Percentiles rank a stretch among this genome's conserved stretches.
Evolutionary conservation across 2,329 filamentous ascomycete species (phyloP).

Genomic region (Sarocladium strictum): DNA sequence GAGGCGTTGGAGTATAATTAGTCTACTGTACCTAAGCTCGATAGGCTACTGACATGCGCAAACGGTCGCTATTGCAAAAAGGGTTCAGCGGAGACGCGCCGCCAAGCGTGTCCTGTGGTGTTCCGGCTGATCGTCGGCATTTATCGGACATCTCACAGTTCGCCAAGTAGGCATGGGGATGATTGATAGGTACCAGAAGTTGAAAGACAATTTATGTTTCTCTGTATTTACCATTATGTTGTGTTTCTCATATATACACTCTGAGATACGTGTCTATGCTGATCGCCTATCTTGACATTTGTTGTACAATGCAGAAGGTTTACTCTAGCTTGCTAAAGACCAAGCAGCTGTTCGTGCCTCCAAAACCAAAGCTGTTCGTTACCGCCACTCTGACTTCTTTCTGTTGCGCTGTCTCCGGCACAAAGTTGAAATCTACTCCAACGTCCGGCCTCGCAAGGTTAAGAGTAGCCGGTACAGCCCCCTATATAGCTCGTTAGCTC

Average conservation of each 20-base stretch:
- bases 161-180: too few relatives aligned
- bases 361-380: slow-evolving; percentile 97
- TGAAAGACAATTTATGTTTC: too few relatives aligned
- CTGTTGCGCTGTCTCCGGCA: slow-evolving; percentile 65
- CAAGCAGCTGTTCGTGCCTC: slow-evolving; percentile 88
- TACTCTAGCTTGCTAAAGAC: slow-evolving; percentile 53
- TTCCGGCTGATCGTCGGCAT: slow-evolving; percentile 18
- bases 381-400: slow-evolving; percentile 67
- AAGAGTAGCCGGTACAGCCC: slow-evolving; percentile 75
- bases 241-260: too few relatives aligned
- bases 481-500: slow-evolving; percentile 41
- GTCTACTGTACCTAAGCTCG: not conserved
- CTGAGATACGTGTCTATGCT: not conserved
- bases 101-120: slow-evolving; percentile 1
- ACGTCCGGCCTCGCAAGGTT: slow-evolving; percentile 67
- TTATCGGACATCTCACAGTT: slow-evolving; percentile 12
- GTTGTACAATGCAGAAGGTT: not conserved
- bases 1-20: not conserved
- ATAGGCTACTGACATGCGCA: not conserved
- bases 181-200: too few relatives aligned
- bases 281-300: not conserved
- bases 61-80: not conserved
- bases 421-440: slow-evolving; percentile 77
- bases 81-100: not conserved
- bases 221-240: too few relatives aligned